Evolutionary conservation across 768 basidiomycete genomes (phyloP).

Genomic region (Lanmaoa pseudosensibilis): DNA sequence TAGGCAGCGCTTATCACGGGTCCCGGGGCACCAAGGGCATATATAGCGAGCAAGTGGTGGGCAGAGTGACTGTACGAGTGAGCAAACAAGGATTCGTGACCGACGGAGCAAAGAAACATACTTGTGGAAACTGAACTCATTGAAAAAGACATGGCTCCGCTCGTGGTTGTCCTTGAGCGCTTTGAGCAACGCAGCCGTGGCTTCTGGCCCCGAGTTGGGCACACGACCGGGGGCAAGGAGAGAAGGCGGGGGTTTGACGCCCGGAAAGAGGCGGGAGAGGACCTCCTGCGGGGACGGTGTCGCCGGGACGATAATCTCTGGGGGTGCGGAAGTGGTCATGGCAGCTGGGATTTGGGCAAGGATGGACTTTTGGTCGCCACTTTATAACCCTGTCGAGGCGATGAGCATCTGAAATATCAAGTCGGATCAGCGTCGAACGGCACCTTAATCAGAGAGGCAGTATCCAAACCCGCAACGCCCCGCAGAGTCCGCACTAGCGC

Average conservation of each 20-base stretch:
- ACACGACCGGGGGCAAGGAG: slow-evolving; percentile 37
- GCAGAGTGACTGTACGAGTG: slow-evolving; percentile 48
- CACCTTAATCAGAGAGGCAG: background rate
- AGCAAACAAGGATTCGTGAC: background rate
- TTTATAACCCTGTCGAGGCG: slow-evolving; percentile 12
- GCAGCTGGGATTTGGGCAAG: background rate
- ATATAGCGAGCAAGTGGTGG: slow-evolving; percentile 59
- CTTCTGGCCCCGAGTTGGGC: slow-evolving; percentile 40
- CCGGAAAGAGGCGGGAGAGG: slow-evolving; percentile 34
- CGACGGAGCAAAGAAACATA: slow-evolving; percentile 7
- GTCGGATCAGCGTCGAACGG: background rate
- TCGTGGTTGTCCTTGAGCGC: slow-evolving; percentile 53
- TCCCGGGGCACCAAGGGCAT: slow-evolving; percentile 55
- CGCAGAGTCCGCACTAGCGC: background rate
- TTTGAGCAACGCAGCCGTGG: slow-evolving; percentile 39
- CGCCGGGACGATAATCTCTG: slow-evolving; percentile 20
- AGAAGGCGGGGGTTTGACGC: slow-evolving; percentile 32
- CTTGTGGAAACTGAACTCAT: slow-evolving; percentile 38
- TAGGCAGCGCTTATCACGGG: slow-evolving; percentile 44
- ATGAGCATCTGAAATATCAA: background rate
- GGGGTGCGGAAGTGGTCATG: slow-evolving; percentile 31
- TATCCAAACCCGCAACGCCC: background rate
- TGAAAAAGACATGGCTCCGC: slow-evolving; percentile 55
- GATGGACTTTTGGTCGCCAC: background rate
- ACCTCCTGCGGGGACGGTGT: slow-evolving; percentile 20